phyloP scores from a whole-genome alignment of 345 rosid species.

The Corchorus olitorius region DNA sequence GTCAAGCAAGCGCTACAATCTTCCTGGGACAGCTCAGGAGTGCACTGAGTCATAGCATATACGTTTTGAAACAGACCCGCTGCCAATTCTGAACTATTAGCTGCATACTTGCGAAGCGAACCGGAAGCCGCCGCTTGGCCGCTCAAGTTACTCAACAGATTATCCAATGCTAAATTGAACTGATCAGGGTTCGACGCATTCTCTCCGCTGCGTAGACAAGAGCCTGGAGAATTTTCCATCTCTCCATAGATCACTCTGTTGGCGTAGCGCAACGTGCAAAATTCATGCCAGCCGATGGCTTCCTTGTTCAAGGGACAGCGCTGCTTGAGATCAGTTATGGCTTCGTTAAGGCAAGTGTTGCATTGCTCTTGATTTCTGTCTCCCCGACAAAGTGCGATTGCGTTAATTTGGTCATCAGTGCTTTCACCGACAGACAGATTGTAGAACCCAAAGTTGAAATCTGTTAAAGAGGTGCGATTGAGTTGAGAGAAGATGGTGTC shows the following conservation, averaged over 20 bases:
- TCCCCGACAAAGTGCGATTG: constrained; percentile 42
- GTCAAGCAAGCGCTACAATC: constrained; percentile 45
- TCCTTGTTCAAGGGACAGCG: constrained; percentile 39
- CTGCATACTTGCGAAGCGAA: background rate
- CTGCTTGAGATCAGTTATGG: constrained; percentile 22
- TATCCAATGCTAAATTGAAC: constrained; percentile 29
- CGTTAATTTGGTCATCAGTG: constrained; percentile 36
- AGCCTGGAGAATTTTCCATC: constrained; percentile 21
- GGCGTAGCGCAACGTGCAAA: constrained; percentile 48
- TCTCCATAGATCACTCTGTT: constrained; percentile 29
- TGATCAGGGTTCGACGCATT: constrained; percentile 28
- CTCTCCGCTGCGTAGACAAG: constrained; percentile 15
- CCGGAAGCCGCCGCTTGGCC: background rate
- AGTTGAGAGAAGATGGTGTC: constrained; percentile 23
- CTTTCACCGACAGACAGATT: constrained; percentile 13
- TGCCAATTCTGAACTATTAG: constrained; percentile 9
- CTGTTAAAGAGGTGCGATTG: constrained; percentile 15
- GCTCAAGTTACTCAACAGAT: constrained; percentile 13
- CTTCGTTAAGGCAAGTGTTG: constrained; percentile 29
- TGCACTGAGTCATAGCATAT: constrained; percentile 48
- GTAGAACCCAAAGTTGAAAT: constrained; percentile 23
- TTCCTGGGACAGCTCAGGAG: constrained; percentile 43
- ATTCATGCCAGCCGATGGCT: constrained; percentile 38
- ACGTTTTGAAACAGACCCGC: constrained; percentile 17
- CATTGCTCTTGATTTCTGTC: constrained; percentile 35